Percentiles rank a stretch among this genome's conserved stretches.
phyloP scores from a whole-genome alignment of 345 rosid species.

The Clarkia xantiana region DNA sequence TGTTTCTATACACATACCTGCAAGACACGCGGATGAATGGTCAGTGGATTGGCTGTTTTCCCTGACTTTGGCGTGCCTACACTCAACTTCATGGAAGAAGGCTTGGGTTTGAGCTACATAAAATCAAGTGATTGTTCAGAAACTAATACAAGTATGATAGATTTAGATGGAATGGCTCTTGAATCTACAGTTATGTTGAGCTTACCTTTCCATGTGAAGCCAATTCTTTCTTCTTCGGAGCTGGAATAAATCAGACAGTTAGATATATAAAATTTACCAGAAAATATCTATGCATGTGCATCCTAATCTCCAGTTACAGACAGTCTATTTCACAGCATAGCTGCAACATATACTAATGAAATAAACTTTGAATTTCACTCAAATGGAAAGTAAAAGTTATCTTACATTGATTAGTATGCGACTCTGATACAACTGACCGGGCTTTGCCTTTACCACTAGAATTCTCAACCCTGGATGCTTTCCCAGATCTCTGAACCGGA shows the following conservation, averaged over 20 bases:
- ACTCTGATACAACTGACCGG: constrained; percentile 15
- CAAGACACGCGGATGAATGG: constrained; percentile 20
- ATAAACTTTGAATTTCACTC: no score
- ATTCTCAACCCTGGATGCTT: constrained; percentile 15
- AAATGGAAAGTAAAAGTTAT: constrained; percentile 2
- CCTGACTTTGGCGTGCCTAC: constrained; percentile 24
- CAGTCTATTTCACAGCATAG: no score
- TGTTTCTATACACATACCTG: constrained; percentile 18
- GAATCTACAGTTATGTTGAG: constrained; percentile 4
- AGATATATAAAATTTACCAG: neutral
- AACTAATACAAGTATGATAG: no score
- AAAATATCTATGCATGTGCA: no score
- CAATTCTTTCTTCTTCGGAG: constrained; percentile 21
- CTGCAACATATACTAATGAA: no score
- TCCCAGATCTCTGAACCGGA: constrained; percentile 46
- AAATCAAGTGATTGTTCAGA: neutral
- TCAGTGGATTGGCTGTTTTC: constrained; percentile 33
- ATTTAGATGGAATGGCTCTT: no score
- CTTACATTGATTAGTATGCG: constrained; percentile 35
- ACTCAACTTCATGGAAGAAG: constrained; percentile 34
- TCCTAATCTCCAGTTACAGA: no score
- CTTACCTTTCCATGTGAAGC: constrained; percentile 38
- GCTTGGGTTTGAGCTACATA: constrained; percentile 33
- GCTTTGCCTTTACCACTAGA: constrained; percentile 18
- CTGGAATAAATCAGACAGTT: constrained; percentile 17